These are phyloP conservation scores for Ogataea zsoltii DNA, from an alignment of 805 yeast species.

Conservation along the genomic window DNA sequence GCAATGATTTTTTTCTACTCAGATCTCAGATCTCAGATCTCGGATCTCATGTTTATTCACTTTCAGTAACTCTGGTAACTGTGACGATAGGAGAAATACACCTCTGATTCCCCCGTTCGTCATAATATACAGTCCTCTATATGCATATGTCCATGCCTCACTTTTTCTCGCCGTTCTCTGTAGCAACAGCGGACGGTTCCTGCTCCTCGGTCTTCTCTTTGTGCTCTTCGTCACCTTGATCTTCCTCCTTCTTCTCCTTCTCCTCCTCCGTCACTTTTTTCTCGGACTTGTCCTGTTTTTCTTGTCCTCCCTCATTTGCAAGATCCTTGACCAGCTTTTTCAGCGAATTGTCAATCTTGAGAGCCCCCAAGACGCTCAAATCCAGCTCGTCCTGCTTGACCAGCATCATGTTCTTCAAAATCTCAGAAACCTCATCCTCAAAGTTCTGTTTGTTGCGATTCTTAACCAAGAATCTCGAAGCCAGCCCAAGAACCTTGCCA, in stretches of 20 bases:
- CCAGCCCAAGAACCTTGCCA: constrained; percentile 28
- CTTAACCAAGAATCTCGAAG: constrained; percentile 28
- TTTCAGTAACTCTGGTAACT: no score
- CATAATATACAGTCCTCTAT: constrained; percentile 1
- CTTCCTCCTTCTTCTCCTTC: neutral
- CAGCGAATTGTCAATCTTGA: constrained; percentile 29
- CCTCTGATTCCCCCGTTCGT: no score
- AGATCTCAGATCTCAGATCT: no score
- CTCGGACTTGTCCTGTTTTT: neutral
- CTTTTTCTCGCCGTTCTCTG: neutral
- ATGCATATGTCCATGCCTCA: constrained; percentile 1
- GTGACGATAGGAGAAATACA: no score
- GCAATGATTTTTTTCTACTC: no score
- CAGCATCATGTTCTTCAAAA: constrained; percentile 34
- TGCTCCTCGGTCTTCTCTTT: constrained; percentile 1
- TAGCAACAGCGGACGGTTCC: neutral
- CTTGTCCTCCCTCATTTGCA: constrained; percentile 2
- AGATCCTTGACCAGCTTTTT: constrained; percentile 22
- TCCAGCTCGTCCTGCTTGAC: constrained; percentile 30
- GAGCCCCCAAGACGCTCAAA: constrained; percentile 21
- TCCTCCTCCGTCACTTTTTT: neutral
- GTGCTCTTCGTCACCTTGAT: neutral
- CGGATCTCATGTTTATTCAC: no score
- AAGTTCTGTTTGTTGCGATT: constrained; percentile 25
- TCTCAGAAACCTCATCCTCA: constrained; percentile 36